Evolutionary conservation across 768 basidiomycete genomes (phyloP), one percentile per base, ranked within the genome.

Genomic region (Boletus subcaerulescens): DNA sequence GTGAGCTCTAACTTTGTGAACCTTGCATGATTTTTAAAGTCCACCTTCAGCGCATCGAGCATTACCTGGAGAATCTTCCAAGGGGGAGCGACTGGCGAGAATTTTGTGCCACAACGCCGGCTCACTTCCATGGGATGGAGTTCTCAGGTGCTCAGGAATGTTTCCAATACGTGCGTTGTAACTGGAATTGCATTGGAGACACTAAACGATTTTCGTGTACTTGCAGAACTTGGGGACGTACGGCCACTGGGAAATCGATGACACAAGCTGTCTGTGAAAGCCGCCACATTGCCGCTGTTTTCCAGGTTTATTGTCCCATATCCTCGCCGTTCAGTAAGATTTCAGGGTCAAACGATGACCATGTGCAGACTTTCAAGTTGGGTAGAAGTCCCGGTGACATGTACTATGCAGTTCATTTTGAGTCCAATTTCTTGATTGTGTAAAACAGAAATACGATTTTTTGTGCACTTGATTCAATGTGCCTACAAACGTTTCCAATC

Each of bases 61-160:
- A 68, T 2, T 66, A 59, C 42, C 46, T 73, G 9, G 62, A 65
- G n/a, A 65, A 68, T 15, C 60, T 73, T 15, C 69, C 65, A 8
- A 4, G 6, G 8, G 66, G 69, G 7, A 48, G 61, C 15, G 64
- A 66, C 24, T 73, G 71, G 70, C 56, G 59, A 11, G 61, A 65
- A 45, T 67, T 73, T 45, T 73, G 71, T 46, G 66, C 71, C 14
- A 71, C 70, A 8, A 73, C 71, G 2, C 71, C 71, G 0, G 64
- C 51, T 1, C 50, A 33, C 12, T 70, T 72, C 54, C 56, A 17
- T n/a, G 59, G 60, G 7, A 46, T 70, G 52, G 61, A 64, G 20
- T 72, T 70, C 39, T 22, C 43, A 0, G 61, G 64, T 15, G 64
- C 70, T 0, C 46, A 66, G 1, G 47, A 58, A 45, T 72, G 67